phyloP scores from a whole-genome alignment of 2,329 filamentous ascomycete genomes.

The Microsporum audouinii region DNA sequence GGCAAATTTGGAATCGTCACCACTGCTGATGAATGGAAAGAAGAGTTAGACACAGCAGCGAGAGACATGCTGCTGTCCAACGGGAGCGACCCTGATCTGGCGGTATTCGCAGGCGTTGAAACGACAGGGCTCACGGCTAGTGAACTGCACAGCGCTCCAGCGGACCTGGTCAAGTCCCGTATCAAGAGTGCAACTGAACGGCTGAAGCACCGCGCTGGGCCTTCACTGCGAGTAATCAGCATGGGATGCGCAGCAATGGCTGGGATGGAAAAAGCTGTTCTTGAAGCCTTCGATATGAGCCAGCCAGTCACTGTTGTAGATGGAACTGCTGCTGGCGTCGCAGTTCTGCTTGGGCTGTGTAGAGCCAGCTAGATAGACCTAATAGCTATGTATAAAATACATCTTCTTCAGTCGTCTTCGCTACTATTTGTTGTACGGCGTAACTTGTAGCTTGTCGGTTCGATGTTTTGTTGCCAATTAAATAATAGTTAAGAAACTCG shows the following conservation, averaged over 20 bases:
- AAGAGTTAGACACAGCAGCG: conserved; percentile 57
- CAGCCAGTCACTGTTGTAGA: conserved; percentile 60
- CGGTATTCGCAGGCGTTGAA: conserved; percentile 61
- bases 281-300: conserved; percentile 47
- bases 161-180: conserved; percentile 51
- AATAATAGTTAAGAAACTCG: neutral
- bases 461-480: neutral
- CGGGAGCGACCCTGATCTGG: conserved; percentile 19
- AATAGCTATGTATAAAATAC: neutral
- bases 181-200: conserved; percentile 59
- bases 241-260: conserved; percentile 89
- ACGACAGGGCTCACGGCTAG: conserved; percentile 70
- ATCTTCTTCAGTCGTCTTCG: neutral
- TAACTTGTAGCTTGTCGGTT: neutral
- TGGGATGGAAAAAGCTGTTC: conserved; percentile 66
- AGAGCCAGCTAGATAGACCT: neutral
- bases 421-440: neutral
- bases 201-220: conserved; percentile 42
- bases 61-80: conserved; percentile 48
- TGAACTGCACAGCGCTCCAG: conserved; percentile 61
- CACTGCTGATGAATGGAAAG: conserved; percentile 74
- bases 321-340: conserved; percentile 40
- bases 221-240: conserved; percentile 56
- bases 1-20: conserved; percentile 71
- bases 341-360: neutral